phyloP scores from a whole-genome alignment of 2,329 filamentous ascomycete species.

The Sclerotinia spermophila region DNA sequence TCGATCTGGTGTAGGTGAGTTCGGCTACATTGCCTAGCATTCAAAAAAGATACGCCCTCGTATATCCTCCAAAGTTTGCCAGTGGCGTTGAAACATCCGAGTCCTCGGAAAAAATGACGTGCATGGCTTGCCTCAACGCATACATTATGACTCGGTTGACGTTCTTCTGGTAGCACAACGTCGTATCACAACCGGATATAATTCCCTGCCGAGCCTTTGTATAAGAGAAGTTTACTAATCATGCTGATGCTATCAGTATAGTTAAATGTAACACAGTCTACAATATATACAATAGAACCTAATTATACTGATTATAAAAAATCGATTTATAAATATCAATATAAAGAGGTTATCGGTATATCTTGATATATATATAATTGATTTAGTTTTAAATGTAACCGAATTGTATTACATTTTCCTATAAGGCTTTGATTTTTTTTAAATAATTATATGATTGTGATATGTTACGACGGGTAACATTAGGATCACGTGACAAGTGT shows the following conservation, averaged over 20 bases:
- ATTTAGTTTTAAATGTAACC: no score
- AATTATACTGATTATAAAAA: no score
- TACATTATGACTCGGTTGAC: neutral
- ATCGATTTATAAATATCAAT: no score
- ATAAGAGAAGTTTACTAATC: neutral
- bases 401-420: no score
- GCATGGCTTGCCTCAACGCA: neutral
- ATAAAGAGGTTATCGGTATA: no score
- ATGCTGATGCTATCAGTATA: no score
- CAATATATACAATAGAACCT: neutral
- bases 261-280: neutral
- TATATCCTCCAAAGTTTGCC: neutral
- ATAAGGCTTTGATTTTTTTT: no score
- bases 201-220: neutral
- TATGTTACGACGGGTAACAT: no score
- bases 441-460: no score
- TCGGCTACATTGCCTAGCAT: neutral
- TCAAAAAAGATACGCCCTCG: no score
- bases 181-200: neutral
- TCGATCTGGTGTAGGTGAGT: neutral
- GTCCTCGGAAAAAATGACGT: neutral
- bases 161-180: neutral
- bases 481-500: no score
- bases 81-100: neutral
- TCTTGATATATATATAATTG: no score